These are phyloP conservation scores for Phytopythium litorale DNA, from an alignment of 352 stramenopile species.

Conservation along the genomic window DNA sequence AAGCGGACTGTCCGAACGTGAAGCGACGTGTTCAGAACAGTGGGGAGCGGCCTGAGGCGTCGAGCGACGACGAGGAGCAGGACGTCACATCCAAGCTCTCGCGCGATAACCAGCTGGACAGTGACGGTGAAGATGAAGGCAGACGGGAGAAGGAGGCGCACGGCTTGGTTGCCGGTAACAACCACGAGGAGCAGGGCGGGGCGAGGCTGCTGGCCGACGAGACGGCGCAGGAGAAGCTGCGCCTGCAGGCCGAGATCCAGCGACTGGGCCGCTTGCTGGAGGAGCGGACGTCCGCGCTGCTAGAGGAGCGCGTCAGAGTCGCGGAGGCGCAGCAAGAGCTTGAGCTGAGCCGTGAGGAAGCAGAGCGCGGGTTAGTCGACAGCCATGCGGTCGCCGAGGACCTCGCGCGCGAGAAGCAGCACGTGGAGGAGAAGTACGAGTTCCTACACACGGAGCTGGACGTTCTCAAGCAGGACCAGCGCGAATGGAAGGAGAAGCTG, in stretches of 20 bases:
- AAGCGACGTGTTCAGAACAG: neutral
- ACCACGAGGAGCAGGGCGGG: neutral
- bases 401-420: slow-evolving; percentile 2
- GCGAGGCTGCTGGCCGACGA: neutral
- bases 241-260: neutral
- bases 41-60: neutral
- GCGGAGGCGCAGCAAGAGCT: neutral
- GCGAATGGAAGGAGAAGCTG: neutral
- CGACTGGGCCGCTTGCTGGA: neutral
- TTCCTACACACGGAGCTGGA: slow-evolving; percentile 4
- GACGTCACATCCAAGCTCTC: neutral
- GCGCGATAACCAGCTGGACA: neutral
- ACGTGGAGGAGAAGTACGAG: slow-evolving; percentile 4
- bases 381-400: neutral
- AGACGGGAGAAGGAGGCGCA: neutral
- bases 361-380: neutral
- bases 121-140: neutral
- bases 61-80: neutral
- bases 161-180: neutral
- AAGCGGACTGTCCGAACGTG: neutral
- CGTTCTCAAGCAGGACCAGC: neutral
- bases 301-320: neutral
- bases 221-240: neutral
- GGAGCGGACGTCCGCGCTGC: neutral
- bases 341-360: neutral